Evolutionary conservation across 768 basidiomycete species (phyloP).

Genomic region (Mrakia gelida): DNA sequence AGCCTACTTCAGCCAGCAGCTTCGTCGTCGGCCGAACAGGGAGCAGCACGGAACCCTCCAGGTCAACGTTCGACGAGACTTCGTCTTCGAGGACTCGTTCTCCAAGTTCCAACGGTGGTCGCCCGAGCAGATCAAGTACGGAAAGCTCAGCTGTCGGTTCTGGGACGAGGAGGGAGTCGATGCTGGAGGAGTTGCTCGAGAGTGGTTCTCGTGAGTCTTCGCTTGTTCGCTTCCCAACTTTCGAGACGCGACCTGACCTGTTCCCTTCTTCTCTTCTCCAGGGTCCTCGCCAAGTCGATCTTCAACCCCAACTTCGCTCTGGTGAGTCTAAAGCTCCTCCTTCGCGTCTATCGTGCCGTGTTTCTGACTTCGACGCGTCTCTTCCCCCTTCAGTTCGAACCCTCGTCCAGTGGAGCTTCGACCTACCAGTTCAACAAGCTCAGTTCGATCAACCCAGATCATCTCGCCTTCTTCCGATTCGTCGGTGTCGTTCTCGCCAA

Average conservation of each 20-base stretch:
- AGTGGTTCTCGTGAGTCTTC: slow-evolving; percentile 34
- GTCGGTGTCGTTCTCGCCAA: slow-evolving; percentile 84
- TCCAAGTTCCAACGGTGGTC: slow-evolving; percentile 80
- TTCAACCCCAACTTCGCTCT: slow-evolving; percentile 80
- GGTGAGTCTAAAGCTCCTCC: no score
- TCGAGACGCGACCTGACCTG: background rate
- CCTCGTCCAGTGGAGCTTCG: slow-evolving; percentile 84
- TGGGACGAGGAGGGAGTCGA: slow-evolving; percentile 97
- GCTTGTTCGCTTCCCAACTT: background rate
- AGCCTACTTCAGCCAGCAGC: slow-evolving; percentile 83
- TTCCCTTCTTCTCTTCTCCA: slow-evolving; percentile 56
- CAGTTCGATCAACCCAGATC: slow-evolving; percentile 90
- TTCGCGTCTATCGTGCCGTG: slow-evolving; percentile 43
- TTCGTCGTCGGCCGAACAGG: slow-evolving; percentile 73
- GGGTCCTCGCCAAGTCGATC: slow-evolving; percentile 95
- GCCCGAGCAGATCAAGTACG: slow-evolving; percentile 95
- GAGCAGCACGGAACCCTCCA: slow-evolving; percentile 80
- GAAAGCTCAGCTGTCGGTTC: slow-evolving; percentile 92
- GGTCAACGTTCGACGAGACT: slow-evolving; percentile 76
- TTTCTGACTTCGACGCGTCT: background rate
- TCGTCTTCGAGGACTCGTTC: slow-evolving; percentile 98
- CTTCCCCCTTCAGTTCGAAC: slow-evolving; percentile 62
- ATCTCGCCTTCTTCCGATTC: slow-evolving; percentile 96
- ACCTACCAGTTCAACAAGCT: slow-evolving; percentile 93
- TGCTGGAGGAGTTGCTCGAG: slow-evolving; percentile 90